phyloP scores from a whole-genome alignment of 176 grass and related monocot genomes.

The Triticum dicoccoides region DNA sequence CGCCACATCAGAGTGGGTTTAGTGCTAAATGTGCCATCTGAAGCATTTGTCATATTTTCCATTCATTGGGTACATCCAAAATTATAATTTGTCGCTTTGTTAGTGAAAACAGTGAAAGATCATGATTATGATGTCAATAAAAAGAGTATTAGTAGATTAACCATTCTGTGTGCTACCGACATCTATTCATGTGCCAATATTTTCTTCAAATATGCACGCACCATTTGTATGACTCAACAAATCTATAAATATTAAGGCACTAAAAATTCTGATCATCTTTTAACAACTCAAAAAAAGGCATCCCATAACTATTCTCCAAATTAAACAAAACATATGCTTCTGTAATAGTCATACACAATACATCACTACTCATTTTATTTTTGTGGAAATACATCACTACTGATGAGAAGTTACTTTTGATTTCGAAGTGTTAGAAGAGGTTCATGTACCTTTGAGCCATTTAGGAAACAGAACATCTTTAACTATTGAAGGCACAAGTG shows the following conservation, averaged over 20 bases:
- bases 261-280: background rate
- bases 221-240: background rate
- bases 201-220: background rate
- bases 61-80: background rate
- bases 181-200: background rate
- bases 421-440: background rate
- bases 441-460: background rate
- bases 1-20: background rate
- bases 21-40: background rate
- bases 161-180: too few species aligned
- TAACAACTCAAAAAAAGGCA: background rate
- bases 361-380: background rate
- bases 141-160: too few species aligned
- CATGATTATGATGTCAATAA: too few species aligned
- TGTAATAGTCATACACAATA: background rate
- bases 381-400: background rate
- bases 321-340: background rate
- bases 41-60: background rate
- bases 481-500: background rate
- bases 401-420: background rate
- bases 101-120: background rate
- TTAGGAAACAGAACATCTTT: background rate
- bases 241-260: background rate
- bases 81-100: background rate
- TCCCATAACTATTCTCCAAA: background rate